phyloP scores from a whole-genome alignment of 495 filamentous ascomycete species.

The Neurospora sp. region DNA sequence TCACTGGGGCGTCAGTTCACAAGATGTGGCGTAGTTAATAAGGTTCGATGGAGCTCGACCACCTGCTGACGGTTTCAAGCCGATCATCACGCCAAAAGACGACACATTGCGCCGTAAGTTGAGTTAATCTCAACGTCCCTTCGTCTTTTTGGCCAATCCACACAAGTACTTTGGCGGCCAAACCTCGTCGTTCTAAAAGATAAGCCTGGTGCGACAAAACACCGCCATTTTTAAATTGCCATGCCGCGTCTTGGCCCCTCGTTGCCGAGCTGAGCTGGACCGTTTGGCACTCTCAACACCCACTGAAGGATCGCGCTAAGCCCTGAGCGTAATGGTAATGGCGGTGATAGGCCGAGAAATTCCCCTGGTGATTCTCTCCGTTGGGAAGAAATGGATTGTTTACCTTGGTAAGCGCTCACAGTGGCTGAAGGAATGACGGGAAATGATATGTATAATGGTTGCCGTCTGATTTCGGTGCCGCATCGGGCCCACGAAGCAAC shows the following conservation, averaged over 20 bases:
- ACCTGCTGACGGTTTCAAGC: too few relatives aligned
- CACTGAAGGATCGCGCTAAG: not conserved
- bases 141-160: too few relatives aligned
- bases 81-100: too few relatives aligned
- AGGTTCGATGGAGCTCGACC: too few relatives aligned
- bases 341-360: not conserved
- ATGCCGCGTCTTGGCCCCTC: not conserved
- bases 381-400: not conserved
- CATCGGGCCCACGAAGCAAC: not conserved
- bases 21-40: too few relatives aligned
- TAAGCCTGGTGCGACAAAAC: too few relatives aligned
- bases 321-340: not conserved
- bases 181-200: too few relatives aligned
- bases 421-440: not conserved
- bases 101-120: too few relatives aligned
- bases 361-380: not conserved
- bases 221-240: not conserved
- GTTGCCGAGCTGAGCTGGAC: not conserved
- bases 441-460: not conserved
- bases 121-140: too few relatives aligned
- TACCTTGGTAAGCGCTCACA: not conserved
- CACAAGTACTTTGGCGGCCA: too few relatives aligned
- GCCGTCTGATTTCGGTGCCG: not conserved
- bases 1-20: too few relatives aligned
- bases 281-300: not conserved